Evolutionary conservation across 2,329 filamentous ascomycete species (phyloP).

Genomic region (Tetracladium maxilliforme): DNA sequence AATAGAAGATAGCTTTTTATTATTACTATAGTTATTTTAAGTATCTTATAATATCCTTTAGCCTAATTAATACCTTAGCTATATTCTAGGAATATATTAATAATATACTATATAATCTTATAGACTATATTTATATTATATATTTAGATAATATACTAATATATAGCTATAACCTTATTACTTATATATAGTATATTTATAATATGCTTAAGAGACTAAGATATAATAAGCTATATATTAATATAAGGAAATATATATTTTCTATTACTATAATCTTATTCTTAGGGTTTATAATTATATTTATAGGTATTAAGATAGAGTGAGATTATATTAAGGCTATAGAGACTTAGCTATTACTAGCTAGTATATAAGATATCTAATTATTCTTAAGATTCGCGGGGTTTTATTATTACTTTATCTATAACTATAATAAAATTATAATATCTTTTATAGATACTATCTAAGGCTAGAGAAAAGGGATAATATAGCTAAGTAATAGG

Average conservation of each 20-base stretch:
- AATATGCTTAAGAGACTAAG: conserved; percentile 1
- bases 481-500: too few species aligned
- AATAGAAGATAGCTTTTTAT: conserved; percentile 1
- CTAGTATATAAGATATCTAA: conserved; percentile 9
- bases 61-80: conserved; percentile 2
- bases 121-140: conserved; percentile 2
- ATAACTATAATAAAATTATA: too few species aligned
- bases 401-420: conserved; percentile 16
- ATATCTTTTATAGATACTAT: too few species aligned
- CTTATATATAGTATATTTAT: conserved; percentile 2
- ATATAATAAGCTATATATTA: conserved; percentile 1
- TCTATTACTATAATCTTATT: conserved; percentile 2
- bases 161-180: conserved; percentile 1
- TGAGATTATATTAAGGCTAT: conserved; percentile 5
- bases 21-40: conserved; percentile 2
- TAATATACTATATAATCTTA: conserved; percentile 1
- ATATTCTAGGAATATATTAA: conserved; percentile 4
- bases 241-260: conserved; percentile 2
- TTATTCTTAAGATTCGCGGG: conserved; percentile 16
- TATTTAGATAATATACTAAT: conserved; percentile 5
- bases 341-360: conserved; percentile 5
- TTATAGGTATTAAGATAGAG: conserved; percentile 7
- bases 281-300: conserved; percentile 6
- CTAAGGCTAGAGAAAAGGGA: too few species aligned
- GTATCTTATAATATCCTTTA: conserved; percentile 4